phyloP scores from a whole-genome alignment of 192 early-diverging fungal genomes.

The Gigaspora rosea region DNA sequence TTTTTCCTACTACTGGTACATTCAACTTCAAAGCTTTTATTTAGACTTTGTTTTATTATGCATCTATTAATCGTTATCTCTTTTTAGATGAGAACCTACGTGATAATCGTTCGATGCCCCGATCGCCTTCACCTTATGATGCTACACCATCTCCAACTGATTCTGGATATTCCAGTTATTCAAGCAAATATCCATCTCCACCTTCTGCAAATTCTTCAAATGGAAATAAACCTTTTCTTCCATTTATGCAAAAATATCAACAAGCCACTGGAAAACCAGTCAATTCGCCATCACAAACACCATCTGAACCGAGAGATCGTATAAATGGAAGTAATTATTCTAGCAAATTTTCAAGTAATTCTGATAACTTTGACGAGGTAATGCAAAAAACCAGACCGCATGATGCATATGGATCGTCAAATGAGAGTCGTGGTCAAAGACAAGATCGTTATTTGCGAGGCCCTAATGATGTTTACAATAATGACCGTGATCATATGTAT shows the following conservation, averaged over 20 bases:
- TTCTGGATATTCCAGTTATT: conserved; percentile 22
- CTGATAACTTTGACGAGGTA: too few relatives aligned
- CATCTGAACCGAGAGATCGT: background rate
- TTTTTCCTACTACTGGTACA: too few relatives aligned
- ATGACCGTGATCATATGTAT: conserved; percentile 1
- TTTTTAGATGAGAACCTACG: background rate
- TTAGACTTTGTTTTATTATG: too few relatives aligned
- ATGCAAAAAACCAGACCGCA: too few relatives aligned
- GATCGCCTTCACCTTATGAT: conserved; percentile 19
- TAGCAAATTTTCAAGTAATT: background rate
- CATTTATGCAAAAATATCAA: conserved; percentile 19
- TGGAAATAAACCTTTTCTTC: background rate
- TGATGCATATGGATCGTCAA: background rate
- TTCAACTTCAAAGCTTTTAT: too few relatives aligned
- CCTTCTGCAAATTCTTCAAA: background rate
- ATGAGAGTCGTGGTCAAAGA: background rate
- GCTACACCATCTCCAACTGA: background rate
- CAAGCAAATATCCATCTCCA: conserved; percentile 1
- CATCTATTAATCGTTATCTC: background rate
- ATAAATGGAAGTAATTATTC: background rate
- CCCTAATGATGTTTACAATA: background rate
- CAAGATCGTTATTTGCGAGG: background rate
- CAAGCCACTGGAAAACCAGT: conserved; percentile 8
- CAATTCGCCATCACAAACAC: background rate
- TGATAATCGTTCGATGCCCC: background rate